These are phyloP conservation scores for Thalassiosira mediterranea DNA, from an alignment of 352 stramenopile species.

Conservation along the genomic window DNA sequence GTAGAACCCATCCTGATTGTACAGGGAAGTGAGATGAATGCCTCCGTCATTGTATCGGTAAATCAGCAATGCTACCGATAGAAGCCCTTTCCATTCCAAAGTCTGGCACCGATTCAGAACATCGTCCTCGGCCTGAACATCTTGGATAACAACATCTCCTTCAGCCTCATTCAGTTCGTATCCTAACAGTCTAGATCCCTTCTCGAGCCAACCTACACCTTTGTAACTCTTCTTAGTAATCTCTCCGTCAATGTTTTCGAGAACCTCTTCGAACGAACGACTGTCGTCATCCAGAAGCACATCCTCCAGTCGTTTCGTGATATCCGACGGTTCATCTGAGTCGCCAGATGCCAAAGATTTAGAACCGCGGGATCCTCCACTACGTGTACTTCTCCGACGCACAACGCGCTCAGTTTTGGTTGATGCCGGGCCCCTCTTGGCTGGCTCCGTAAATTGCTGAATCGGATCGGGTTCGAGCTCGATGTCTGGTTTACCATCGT, in stretches of 20 bases:
- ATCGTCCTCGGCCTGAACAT: constrained; percentile 46
- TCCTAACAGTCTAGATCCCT: constrained; percentile 2
- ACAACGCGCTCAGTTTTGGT: neutral
- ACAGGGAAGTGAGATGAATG: neutral
- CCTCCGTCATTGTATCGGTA: constrained; percentile 64
- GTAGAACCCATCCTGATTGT: constrained; percentile 6
- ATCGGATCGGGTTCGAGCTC: no score
- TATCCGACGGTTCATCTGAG: constrained; percentile 24
- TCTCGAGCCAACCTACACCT: constrained; percentile 14
- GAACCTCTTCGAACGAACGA: constrained; percentile 16
- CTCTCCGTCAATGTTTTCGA: constrained; percentile 30
- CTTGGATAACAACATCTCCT: neutral
- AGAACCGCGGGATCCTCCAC: no score
- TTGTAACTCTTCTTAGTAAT: constrained; percentile 14
- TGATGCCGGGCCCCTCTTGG: neutral
- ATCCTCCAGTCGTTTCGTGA: constrained; percentile 36
- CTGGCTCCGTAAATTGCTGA: neutral
- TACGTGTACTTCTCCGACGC: neutral
- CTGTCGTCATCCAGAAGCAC: constrained; percentile 24
- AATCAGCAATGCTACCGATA: constrained; percentile 36
- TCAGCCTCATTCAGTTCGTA: constrained; percentile 18
- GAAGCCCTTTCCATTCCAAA: constrained; percentile 85
- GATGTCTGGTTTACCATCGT: constrained; percentile 40
- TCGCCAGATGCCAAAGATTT: constrained; percentile 5
- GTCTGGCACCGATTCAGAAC: constrained; percentile 86